Percentiles rank a stretch among this genome's conserved stretches.
These are phyloP conservation scores for Trichoderma gracile DNA, from an alignment of 2,329 filamentous ascomycete genomes.

Conservation along the genomic window DNA sequence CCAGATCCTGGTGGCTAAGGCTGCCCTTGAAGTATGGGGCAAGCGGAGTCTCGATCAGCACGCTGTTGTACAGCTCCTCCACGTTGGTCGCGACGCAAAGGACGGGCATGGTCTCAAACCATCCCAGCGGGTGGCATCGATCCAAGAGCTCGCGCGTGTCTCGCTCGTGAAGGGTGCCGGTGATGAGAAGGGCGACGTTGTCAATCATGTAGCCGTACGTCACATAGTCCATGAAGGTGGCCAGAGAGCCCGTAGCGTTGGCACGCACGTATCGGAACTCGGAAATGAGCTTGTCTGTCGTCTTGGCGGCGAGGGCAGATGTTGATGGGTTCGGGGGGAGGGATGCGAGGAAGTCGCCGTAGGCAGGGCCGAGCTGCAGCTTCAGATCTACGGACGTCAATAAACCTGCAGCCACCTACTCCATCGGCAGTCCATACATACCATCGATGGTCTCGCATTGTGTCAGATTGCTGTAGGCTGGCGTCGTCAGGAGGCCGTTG, in stretches of 20 bases:
- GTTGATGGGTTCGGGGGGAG: conserved; percentile 97
- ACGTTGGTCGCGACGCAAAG: conserved; percentile 98
- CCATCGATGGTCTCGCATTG: conserved; percentile 98
- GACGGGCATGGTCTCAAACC: conserved; percentile 99
- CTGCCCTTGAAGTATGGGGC: conserved; percentile 97
- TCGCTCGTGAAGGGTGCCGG: conserved; percentile 93
- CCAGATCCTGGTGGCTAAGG: conserved; percentile 91
- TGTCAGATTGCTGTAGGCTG: conserved; percentile 92
- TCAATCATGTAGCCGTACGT: conserved; percentile 99
- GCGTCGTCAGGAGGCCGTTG: conserved; percentile 83
- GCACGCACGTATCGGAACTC: conserved; percentile 96
- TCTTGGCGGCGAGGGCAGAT: conserved; percentile 89
- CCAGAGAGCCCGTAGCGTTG: conserved; percentile 86
- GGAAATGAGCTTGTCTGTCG: conserved; percentile 95
- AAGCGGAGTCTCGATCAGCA: conserved; percentile 92
- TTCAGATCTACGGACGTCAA: conserved; percentile 74
- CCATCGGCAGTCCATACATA: conserved; percentile 43
- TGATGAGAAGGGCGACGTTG: conserved; percentile 96
- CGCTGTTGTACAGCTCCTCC: conserved; percentile 97
- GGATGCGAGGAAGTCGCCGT: conserved; percentile 92
- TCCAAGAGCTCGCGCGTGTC: conserved; percentile 95
- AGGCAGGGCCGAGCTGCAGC: conserved; percentile 92
- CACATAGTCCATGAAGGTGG: conserved; percentile 96
- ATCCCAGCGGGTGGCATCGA: conserved; percentile 92
- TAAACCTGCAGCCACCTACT: background rate